Evolutionary conservation across 352 stramenopile genomes (phyloP).

Genomic region (Peronosclerospora sorghi): DNA sequence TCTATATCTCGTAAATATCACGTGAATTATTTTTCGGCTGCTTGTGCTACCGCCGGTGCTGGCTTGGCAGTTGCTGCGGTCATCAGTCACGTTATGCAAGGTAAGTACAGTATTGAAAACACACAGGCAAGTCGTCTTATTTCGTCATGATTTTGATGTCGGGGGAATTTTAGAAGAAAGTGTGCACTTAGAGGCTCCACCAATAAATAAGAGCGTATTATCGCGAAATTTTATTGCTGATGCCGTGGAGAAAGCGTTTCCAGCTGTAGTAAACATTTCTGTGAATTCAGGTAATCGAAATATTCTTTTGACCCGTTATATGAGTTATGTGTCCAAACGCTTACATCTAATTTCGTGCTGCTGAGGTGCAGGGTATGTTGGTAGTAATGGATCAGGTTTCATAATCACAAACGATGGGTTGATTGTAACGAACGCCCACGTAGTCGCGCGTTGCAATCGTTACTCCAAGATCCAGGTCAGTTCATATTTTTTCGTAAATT

Average conservation of each 20-base stretch:
- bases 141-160: background rate
- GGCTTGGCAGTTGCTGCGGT: constrained; percentile 15
- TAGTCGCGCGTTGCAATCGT: constrained; percentile 73
- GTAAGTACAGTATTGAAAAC: constrained; percentile 1
- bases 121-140: background rate
- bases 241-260: constrained; percentile 80
- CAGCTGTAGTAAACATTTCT: constrained; percentile 84
- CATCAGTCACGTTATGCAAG: constrained; percentile 10
- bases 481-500: background rate
- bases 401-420: constrained; percentile 81
- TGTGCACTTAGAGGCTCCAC: constrained; percentile 14
- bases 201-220: constrained; percentile 16
- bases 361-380: constrained; percentile 34
- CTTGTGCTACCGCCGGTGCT: constrained; percentile 12
- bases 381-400: constrained; percentile 87
- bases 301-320: background rate
- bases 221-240: constrained; percentile 84
- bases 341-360: background rate
- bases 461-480: constrained; percentile 72
- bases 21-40: constrained; percentile 7
- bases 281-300: constrained; percentile 61
- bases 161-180: constrained; percentile 6
- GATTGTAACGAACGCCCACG: constrained; percentile 90
- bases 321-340: background rate
- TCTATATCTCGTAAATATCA: background rate